Evolutionary conservation across 169 alveolate species (phyloP).

Genomic region (Cryptosporidium parvum): DNA sequence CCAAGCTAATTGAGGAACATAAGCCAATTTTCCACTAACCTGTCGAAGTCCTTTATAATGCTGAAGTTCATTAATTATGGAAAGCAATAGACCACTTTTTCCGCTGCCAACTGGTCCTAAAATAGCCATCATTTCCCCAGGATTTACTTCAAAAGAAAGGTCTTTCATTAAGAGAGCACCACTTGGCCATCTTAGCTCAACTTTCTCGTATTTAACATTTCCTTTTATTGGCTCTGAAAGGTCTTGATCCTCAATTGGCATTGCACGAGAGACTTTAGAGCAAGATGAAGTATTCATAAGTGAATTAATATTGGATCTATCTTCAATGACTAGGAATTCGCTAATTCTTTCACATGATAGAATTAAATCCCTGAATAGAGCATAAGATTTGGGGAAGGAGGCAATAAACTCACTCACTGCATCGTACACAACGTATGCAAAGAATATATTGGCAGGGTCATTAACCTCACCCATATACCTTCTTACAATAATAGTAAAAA

Average conservation of each 20-base stretch:
- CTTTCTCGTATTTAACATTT: constrained; percentile 27
- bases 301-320: not conserved
- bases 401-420: constrained; percentile 43
- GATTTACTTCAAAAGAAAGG: constrained; percentile 79
- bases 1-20: constrained; percentile 89
- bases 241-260: too few species aligned
- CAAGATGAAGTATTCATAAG: not conserved
- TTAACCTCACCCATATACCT: constrained; percentile 14
- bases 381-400: constrained; percentile 66
- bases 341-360: constrained; percentile 60
- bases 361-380: constrained; percentile 43
- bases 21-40: constrained; percentile 81
- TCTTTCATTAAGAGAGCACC: constrained; percentile 78
- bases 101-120: constrained; percentile 92
- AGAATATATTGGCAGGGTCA: constrained; percentile 66
- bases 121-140: constrained; percentile 87
- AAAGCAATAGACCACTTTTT: constrained; percentile 84
- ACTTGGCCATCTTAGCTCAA: constrained; percentile 76
- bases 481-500: constrained; percentile 20
- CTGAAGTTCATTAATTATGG: constrained; percentile 86
- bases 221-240: not conserved
- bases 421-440: constrained; percentile 66
- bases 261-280: not conserved
- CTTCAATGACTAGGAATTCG: constrained; percentile 35
- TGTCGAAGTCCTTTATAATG: constrained; percentile 78